Evolutionary conservation across 306 rosid species (phyloP), one percentile per base, ranked within the genome.

Genomic region (Dryas drummondii): DNA sequence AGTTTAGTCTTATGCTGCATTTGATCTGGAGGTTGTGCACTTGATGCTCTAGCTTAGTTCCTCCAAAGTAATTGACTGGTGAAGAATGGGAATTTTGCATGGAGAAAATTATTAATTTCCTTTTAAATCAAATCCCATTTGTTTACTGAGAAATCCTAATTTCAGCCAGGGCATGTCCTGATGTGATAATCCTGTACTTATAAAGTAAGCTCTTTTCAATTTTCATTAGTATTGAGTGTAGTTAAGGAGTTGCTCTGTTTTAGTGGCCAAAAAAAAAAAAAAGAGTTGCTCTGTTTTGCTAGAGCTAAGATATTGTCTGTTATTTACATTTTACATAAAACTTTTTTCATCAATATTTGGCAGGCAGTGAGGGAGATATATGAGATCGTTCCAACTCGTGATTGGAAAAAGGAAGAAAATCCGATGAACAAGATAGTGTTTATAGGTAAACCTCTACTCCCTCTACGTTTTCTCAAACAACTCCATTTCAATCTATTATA

Each of bases 301-400:
- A 32, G 37, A 32, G 37, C 37, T 1, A 32, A 32, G 37, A 32
- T 32, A 32, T 32, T 32, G 37, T 32, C 37, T 32, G 42, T 41
- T 14, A 54, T 17, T 19, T 37, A 41, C 37, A 32, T 32, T 1
- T 46, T 46, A 42, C 27, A 10, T 42, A 6, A 14, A 16, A 16
- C 6, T 13, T 37, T 42, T 56, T 72, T 26, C 57, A 46, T 58
- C 10, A 16, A 45, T 14, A n/a, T 74, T 4, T 76, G 65, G 79
- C 91, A 91, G 98, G 97, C 90, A n/a, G 98, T 94, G 81, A 88
- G 75, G 73, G 97, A 94, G 75, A 79, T 91, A 60, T 94, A 91
- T 16, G 98, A 94, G 80, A 90, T 94, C 69, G 93, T 91, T 76
- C 90, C 98, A 52, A 83, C 94, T 68, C 96, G 98, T 55, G 88